Percentiles rank a stretch among this genome's conserved stretches.
Evolutionary conservation across 176 grass and related monocot genomes (phyloP).

Genomic region (Aegilops longissima): DNA sequence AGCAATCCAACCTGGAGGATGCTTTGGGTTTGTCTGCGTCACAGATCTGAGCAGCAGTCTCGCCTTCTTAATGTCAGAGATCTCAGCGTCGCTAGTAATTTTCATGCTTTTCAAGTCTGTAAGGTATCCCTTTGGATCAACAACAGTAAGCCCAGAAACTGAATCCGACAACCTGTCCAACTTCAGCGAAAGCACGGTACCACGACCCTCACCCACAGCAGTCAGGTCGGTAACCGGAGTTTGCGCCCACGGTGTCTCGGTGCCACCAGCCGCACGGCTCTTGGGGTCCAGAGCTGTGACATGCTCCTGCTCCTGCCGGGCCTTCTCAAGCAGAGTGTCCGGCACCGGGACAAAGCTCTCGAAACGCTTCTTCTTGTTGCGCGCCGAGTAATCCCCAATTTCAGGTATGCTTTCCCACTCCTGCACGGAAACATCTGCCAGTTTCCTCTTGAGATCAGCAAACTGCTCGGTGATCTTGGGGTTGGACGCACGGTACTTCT

Average conservation of each 20-base stretch:
- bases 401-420: conserved; percentile 97
- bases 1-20: conserved; percentile 87
- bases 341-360: conserved; percentile 82
- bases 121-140: conserved; percentile 65
- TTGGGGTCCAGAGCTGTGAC: conserved; percentile 80
- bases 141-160: no score
- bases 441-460: conserved; percentile 79
- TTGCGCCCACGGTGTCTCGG: not conserved
- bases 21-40: conserved; percentile 88
- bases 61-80: conserved; percentile 95
- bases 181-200: no score
- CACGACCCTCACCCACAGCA: no score
- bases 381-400: conserved; percentile 74
- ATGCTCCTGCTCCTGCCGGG: conserved; percentile 81
- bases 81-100: conserved; percentile 88
- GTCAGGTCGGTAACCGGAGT: no score
- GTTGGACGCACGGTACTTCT: conserved; percentile 90
- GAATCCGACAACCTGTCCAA: no score
- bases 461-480: conserved; percentile 95
- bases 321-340: conserved; percentile 86
- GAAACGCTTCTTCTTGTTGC: conserved; percentile 94
- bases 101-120: conserved; percentile 93
- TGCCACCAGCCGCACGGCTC: conserved; percentile 62
- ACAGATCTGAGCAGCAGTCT: conserved; percentile 78
- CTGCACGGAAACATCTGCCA: conserved; percentile 53